A percentile compares a stretch with the other conserved stretches of the same genome.
phyloP scores from a whole-genome alignment of 139 green algal species.

The Chlorella sp. region DNA sequence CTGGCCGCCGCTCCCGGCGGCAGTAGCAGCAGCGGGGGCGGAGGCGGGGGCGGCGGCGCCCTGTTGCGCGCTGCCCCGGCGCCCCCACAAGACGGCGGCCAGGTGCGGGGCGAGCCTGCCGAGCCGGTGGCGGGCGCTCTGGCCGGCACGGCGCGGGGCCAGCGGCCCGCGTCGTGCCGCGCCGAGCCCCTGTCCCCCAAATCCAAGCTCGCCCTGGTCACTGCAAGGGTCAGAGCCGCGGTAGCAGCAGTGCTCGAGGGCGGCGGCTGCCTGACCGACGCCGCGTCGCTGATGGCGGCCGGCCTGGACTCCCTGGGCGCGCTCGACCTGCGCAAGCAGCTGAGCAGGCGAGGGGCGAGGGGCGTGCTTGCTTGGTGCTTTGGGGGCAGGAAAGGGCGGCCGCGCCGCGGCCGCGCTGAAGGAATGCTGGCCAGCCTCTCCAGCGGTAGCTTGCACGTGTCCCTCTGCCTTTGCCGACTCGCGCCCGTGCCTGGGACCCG shows the following conservation, averaged over 20 bases:
- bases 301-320: constrained; percentile 79
- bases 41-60: neutral
- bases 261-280: constrained; percentile 13
- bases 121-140: neutral
- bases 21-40: neutral
- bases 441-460: neutral
- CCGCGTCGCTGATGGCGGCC: constrained; percentile 68
- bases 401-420: too few relatives aligned
- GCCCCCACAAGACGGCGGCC: too few relatives aligned
- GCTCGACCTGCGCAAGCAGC: constrained; percentile 62
- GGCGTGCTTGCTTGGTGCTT: neutral
- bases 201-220: neutral
- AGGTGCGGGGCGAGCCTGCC: neutral
- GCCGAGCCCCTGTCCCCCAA: neutral
- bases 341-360: constrained; percentile 9
- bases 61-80: neutral
- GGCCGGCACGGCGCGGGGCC: neutral
- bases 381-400: neutral
- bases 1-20: constrained; percentile 9
- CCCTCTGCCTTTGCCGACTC: neutral
- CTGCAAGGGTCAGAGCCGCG: neutral
- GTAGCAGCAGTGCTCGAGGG: neutral
- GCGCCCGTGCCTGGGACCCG: neutral
- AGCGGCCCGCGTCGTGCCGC: neutral
- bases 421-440: neutral